Percentiles rank a stretch among this genome's conserved stretches.
Evolutionary conservation across 2,329 filamentous ascomycete genomes (phyloP).

Genomic region (Pseudogymnoascus destructans): DNA sequence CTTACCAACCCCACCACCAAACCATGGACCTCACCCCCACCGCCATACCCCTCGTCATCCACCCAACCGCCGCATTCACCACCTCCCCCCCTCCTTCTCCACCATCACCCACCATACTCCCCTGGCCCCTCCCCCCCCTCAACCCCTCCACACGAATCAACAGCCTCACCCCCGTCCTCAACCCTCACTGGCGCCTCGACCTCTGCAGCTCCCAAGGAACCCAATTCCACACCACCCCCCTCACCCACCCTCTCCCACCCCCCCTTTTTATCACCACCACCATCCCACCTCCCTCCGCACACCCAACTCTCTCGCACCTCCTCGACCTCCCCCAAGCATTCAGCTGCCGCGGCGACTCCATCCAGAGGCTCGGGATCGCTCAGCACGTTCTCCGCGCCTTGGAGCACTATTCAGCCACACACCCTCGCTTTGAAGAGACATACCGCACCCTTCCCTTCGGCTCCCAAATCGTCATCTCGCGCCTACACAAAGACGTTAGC

Average conservation of each 20-base stretch:
- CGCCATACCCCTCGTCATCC: neutral
- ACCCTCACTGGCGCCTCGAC: slow-evolving; percentile 44
- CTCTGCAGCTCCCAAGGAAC: slow-evolving; percentile 44
- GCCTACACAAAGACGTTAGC: slow-evolving; percentile 35
- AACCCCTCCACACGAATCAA: slow-evolving; percentile 50
- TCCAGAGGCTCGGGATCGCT: slow-evolving; percentile 36
- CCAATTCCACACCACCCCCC: slow-evolving; percentile 43
- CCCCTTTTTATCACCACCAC: slow-evolving; percentile 47
- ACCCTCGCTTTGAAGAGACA: slow-evolving; percentile 19
- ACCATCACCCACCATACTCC: neutral
- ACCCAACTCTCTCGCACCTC: slow-evolving; percentile 20
- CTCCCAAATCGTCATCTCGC: slow-evolving; percentile 41
- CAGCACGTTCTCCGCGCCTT: slow-evolving; percentile 41
- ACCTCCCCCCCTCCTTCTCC: neutral
- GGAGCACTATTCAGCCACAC: slow-evolving; percentile 35
- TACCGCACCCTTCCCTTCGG: slow-evolving; percentile 43
- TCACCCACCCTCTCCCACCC: slow-evolving; percentile 34
- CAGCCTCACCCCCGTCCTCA: slow-evolving; percentile 34
- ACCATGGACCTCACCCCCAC: neutral
- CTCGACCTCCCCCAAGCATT: slow-evolving; percentile 28
- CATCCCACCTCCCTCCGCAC: slow-evolving; percentile 37
- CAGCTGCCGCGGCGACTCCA: neutral
- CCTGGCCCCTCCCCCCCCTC: slow-evolving; percentile 30
- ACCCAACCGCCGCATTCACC: neutral
- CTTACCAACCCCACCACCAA: neutral